Base-by-base conservation (phyloP, 768 basidiomycete species). In the Pleurotus citrinopileatus region DNA sequence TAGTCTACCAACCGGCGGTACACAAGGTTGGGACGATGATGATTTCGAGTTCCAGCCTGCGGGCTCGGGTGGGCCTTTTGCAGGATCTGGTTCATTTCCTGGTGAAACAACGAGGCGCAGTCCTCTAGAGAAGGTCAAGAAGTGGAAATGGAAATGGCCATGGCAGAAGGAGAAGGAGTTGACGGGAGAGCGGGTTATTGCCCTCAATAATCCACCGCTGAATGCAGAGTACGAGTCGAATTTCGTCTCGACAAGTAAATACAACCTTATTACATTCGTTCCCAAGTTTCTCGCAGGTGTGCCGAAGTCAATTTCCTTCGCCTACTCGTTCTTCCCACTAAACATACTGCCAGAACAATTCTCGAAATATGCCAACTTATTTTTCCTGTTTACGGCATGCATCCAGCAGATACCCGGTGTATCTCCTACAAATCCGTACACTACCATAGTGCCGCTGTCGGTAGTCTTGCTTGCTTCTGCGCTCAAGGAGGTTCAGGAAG, bases 321-420 rank as follows among this genome's bases (percentile, higher is more conserved):
- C 22, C 5, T 4, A 23, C 13, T 32, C 8, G 10, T 23, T 8
- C 52, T 42, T 52, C 52, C 36, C 51, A 22, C 55, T 61, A 55
- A 61, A 38, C 25, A 13, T 29, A 53, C 23, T 25, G 46, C 4
- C 71, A 96, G 95, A 96, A 67, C 94, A 98, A 83, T 97, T 98
- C 76, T 94, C 92, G 40, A 93, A 97, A 82, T 98, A 98, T 67
- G 96, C 97, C 60, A 98, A 99, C 67, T 50, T 98, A 57, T 99
- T 99, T 78, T 99, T 99, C 79, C 77, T 99, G 55, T 98, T 99
- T 76, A 98, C 96, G 26, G 93, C 93, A 17, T 87, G 81, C 70
- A 98, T 98, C 45, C 96, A 98, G 65, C 97, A 99, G 73, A 94
- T 99, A 60, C 97, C 97, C 13, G 91, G 86, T 61, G 95, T 99